A percentile compares a stretch with the other conserved stretches of the same genome.
Conservation (phyloP, 108 stramenopile genomes). For the Nitzschia sp. region DNA sequence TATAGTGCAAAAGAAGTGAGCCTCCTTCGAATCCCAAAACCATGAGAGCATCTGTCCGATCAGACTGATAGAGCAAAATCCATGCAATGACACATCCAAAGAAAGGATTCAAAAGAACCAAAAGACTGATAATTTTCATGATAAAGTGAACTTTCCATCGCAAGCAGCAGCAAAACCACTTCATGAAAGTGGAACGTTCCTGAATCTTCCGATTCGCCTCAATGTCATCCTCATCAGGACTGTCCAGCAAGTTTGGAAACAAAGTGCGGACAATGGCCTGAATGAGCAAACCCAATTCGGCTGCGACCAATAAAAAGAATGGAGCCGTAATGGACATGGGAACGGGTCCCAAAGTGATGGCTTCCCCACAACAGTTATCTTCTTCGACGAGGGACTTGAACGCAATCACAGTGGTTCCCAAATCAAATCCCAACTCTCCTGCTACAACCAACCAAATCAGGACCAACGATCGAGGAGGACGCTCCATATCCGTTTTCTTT, state of each 20-base stretch:
- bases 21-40: constrained; percentile 27
- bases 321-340: constrained; percentile 30
- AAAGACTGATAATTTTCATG: constrained; percentile 7
- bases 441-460: constrained; percentile 33
- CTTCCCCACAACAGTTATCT: constrained; percentile 27
- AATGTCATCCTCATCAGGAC: not conserved
- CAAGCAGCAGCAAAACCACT: constrained; percentile 24
- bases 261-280: constrained; percentile 24
- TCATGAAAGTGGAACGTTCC: constrained; percentile 1
- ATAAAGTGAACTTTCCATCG: constrained; percentile 20
- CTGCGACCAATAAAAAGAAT: constrained; percentile 30
- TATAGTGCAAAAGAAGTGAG: constrained; percentile 22
- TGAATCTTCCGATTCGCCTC: not conserved
- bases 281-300: constrained; percentile 23
- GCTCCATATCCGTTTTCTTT: constrained; percentile 15
- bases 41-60: constrained; percentile 21
- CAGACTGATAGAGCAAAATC: constrained; percentile 31
- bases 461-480: constrained; percentile 29
- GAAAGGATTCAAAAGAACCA: constrained; percentile 30
- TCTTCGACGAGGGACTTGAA: constrained; percentile 17
- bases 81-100: constrained; percentile 35
- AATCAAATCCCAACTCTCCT: constrained; percentile 34
- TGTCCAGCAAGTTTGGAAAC: constrained; percentile 12
- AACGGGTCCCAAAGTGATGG: constrained; percentile 14
- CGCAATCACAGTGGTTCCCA: constrained; percentile 37